phyloP scores from a whole-genome alignment of 78 protist genomes.

The Dictyostelium brefeldianum region DNA sequence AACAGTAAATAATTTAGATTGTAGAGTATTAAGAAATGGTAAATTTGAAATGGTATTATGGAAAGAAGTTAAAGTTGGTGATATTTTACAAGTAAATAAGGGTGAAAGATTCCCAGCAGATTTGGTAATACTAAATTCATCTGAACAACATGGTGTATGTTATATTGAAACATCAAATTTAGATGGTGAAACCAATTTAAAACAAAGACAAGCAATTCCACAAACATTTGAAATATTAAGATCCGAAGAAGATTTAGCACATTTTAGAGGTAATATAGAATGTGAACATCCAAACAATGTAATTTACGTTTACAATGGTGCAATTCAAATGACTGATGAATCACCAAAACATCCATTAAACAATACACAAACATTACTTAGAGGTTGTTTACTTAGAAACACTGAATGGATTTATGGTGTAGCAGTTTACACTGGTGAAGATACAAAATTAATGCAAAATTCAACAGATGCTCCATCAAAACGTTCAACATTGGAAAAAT shows the following conservation, averaged over 20 bases:
- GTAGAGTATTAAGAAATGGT: conserved; percentile 35
- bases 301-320: conserved; percentile 86
- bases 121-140: conserved; percentile 81
- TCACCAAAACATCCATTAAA: conserved; percentile 35
- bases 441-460: conserved; percentile 91
- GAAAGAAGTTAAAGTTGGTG: conserved; percentile 72
- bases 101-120: conserved; percentile 94
- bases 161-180: conserved; percentile 96
- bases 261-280: conserved; percentile 69
- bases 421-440: conserved; percentile 92
- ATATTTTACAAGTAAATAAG: conserved; percentile 70
- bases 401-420: conserved; percentile 88
- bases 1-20: conserved; percentile 54
- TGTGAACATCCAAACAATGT: conserved; percentile 91
- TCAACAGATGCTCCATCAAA: conserved; percentile 81
- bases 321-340: conserved; percentile 53
- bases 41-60: conserved; percentile 47
- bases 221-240: conserved; percentile 66
- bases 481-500: conserved; percentile 73
- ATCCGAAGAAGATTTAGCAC: conserved; percentile 63
- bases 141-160: conserved; percentile 89
- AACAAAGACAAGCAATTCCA: conserved; percentile 69
- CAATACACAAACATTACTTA: conserved; percentile 50
- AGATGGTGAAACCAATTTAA: conserved; percentile 92
- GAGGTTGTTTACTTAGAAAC: conserved; percentile 85